A percentile compares a stretch with the other conserved stretches of the same genome.
phyloP scores from a whole-genome alignment of 768 basidiomycete genomes.

The Leccinum broughii region DNA sequence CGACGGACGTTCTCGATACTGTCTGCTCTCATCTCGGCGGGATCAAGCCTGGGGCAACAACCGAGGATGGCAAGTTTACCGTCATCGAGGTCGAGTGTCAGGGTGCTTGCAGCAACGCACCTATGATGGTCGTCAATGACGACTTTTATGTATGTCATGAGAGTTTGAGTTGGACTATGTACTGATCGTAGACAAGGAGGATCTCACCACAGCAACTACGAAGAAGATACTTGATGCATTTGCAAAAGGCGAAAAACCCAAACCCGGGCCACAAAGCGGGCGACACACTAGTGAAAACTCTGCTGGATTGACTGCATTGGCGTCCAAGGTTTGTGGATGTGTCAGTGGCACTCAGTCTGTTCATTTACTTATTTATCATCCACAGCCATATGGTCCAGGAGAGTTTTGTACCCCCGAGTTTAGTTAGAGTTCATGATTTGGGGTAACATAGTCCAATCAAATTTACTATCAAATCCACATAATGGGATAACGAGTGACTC shows the following conservation, averaged over 20 bases:
- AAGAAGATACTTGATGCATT: constrained; percentile 80
- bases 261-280: constrained; percentile 90
- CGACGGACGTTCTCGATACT: constrained; percentile 85
- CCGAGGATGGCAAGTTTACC: constrained; percentile 94
- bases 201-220: constrained; percentile 74
- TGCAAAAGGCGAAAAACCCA: constrained; percentile 80
- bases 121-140: constrained; percentile 94
- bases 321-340: constrained; percentile 57
- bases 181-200: constrained; percentile 56
- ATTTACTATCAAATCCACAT: neutral
- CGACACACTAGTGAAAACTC: constrained; percentile 91
- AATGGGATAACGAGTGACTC: neutral
- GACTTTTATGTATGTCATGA: constrained; percentile 83
- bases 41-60: constrained; percentile 88
- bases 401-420: constrained; percentile 88
- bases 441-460: neutral
- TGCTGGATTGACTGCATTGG: constrained; percentile 80
- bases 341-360: neutral
- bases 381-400: constrained; percentile 90
- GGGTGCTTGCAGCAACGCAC: constrained; percentile 97
- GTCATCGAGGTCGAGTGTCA: constrained; percentile 98
- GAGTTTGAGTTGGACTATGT: neutral
- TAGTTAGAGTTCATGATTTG: constrained; percentile 44
- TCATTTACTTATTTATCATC: constrained; percentile 15
- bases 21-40: constrained; percentile 81